These are phyloP conservation scores for Clavispora santaluciae DNA, from an alignment of 805 yeast genomes.

Conservation along the genomic window DNA sequence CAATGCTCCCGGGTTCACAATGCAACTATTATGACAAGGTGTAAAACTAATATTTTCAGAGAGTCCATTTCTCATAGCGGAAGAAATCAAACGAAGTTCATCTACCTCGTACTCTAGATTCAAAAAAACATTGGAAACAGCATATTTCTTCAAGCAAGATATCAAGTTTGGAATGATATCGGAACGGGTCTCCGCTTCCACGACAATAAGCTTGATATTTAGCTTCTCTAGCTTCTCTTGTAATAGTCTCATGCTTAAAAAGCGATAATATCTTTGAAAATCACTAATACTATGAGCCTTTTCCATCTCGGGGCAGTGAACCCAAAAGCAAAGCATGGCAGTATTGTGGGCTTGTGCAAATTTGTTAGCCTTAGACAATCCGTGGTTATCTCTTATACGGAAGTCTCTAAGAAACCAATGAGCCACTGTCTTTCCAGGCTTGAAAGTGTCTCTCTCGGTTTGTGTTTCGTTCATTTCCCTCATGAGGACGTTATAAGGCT, in stretches of 20 bases:
- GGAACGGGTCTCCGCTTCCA: conserved; percentile 29
- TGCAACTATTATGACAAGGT: conserved; percentile 36
- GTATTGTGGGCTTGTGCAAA: conserved; percentile 23
- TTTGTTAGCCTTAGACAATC: conserved; percentile 31
- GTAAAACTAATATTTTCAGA: conserved; percentile 17
- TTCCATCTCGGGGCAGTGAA: conserved; percentile 37
- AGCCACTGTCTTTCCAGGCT: conserved; percentile 23
- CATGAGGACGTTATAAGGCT: conserved; percentile 22
- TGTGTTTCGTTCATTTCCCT: conserved; percentile 8
- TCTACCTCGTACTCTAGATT: conserved; percentile 44
- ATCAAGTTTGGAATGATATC: conserved; percentile 23
- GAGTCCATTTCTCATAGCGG: conserved; percentile 12
- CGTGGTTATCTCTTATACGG: conserved; percentile 41
- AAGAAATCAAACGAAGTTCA: conserved; percentile 31
- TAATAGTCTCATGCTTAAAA: conserved; percentile 28
- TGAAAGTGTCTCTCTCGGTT: conserved; percentile 7
- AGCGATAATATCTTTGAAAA: conserved; percentile 37
- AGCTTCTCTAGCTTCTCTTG: conserved; percentile 23
- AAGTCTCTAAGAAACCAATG: conserved; percentile 49
- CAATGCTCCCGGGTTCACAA: conserved; percentile 37
- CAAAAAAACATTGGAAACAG: conserved; percentile 25
- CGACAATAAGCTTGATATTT: conserved; percentile 38
- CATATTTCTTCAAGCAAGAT: conserved; percentile 21
- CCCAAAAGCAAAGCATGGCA: conserved; percentile 38
- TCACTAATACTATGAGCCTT: conserved; percentile 40